A percentile compares a stretch with the other conserved stretches of the same genome.
Evolutionary conservation across 2,329 filamentous ascomycete genomes (phyloP).

Genomic region (Periconia sp.): DNA sequence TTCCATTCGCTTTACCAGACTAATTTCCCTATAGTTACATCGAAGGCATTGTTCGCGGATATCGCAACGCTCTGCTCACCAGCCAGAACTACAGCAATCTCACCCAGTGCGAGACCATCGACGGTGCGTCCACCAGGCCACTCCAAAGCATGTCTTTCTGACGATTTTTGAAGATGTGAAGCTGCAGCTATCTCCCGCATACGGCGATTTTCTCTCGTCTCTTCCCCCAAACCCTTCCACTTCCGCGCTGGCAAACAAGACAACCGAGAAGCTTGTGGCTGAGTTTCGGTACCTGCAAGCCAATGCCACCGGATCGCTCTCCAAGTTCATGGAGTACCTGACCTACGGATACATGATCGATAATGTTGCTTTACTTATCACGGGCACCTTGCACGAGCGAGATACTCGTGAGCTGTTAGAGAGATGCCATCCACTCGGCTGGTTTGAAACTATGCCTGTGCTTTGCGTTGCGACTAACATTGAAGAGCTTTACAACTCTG

Average conservation of each 20-base stretch:
- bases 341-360: constrained; percentile 99
- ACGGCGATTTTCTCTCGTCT: constrained; percentile 92
- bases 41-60: constrained; percentile 95
- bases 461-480: constrained; percentile 98
- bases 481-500: constrained; percentile 97
- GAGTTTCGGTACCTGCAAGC: constrained; percentile 96
- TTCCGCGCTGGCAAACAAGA: constrained; percentile 89
- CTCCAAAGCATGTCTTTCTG: neutral
- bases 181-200: constrained; percentile 92
- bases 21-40: constrained; percentile 69
- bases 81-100: constrained; percentile 90
- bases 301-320: constrained; percentile 86
- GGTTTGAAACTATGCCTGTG: constrained; percentile 99
- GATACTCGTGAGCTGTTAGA: constrained; percentile 95
- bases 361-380: constrained; percentile 96
- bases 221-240: constrained; percentile 97
- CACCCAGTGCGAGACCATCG: constrained; percentile 96
- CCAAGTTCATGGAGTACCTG: constrained; percentile 96
- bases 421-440: constrained; percentile 92
- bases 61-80: constrained; percentile 90
- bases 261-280: constrained; percentile 95
- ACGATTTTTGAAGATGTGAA: constrained; percentile 71
- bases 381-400: constrained; percentile 93
- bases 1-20: neutral
- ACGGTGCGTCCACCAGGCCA: constrained; percentile 62